Evolutionary conservation across 2,329 filamentous ascomycete genomes (phyloP).

Genomic region (Ophiosphaerella korrae): DNA sequence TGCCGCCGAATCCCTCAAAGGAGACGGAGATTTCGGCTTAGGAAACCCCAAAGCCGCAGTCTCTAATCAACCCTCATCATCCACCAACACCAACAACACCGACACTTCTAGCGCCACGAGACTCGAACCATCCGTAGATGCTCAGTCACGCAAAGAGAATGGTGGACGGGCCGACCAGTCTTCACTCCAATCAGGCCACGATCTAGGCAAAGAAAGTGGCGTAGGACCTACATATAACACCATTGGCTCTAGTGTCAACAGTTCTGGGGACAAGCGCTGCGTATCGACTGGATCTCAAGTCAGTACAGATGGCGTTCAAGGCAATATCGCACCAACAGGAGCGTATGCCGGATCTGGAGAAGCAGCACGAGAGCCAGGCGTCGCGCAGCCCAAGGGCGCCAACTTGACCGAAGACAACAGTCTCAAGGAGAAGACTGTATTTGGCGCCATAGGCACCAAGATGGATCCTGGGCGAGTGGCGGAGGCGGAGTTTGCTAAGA

Average conservation of each 20-base stretch:
- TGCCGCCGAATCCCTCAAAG: slow-evolving; percentile 71
- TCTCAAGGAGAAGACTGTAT: slow-evolving; percentile 26
- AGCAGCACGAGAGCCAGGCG: slow-evolving; percentile 31
- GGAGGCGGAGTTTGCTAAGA: slow-evolving; percentile 44
- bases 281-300: slow-evolving; percentile 36
- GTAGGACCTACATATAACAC: slow-evolving; percentile 42
- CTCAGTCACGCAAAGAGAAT: slow-evolving; percentile 52
- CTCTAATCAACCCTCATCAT: slow-evolving; percentile 55
- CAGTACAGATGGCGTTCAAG: slow-evolving; percentile 33
- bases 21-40: slow-evolving; percentile 64
- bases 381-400: slow-evolving; percentile 56
- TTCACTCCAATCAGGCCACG: slow-evolving; percentile 48
- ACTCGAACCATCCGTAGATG: slow-evolving; percentile 55
- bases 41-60: slow-evolving; percentile 62
- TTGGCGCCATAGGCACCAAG: slow-evolving; percentile 57
- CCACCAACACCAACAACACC: slow-evolving; percentile 62
- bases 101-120: slow-evolving; percentile 59
- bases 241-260: slow-evolving; percentile 20
- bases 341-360: slow-evolving; percentile 42
- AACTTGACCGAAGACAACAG: slow-evolving; percentile 55
- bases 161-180: slow-evolving; percentile 47
- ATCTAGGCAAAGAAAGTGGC: slow-evolving; percentile 44
- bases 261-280: slow-evolving; percentile 34
- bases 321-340: slow-evolving; percentile 46
- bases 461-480: slow-evolving; percentile 62